These are phyloP conservation scores for Calonectria henricotiae DNA, from an alignment of 2,329 filamentous ascomycete species.

Conservation along the genomic window DNA sequence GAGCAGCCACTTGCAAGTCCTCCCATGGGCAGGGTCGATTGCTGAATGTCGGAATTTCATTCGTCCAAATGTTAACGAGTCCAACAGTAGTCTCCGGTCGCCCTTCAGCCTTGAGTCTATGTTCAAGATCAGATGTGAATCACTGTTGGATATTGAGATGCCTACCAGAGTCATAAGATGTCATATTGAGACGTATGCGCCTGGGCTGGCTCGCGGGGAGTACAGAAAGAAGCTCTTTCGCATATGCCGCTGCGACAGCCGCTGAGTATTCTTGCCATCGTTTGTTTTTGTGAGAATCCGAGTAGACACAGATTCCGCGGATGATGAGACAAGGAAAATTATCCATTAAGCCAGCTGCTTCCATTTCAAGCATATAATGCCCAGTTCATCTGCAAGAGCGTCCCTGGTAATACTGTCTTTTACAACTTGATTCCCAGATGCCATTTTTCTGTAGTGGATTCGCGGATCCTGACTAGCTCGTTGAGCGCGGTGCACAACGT, in stretches of 20 bases:
- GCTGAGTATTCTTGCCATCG: neutral
- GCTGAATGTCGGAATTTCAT: neutral
- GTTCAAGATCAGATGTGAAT: too few species aligned
- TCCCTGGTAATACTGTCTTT: slow-evolving; percentile 53
- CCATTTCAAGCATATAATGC: neutral
- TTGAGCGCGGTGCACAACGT: neutral
- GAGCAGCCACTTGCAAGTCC: slow-evolving; percentile 7
- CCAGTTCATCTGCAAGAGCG: neutral
- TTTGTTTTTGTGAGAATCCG: neutral
- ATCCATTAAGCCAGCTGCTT: neutral
- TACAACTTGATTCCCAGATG: slow-evolving; percentile 57
- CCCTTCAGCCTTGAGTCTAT: too few species aligned
- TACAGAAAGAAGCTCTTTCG: neutral
- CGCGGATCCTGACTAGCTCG: neutral
- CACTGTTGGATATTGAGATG: too few species aligned
- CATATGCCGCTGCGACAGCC: neutral
- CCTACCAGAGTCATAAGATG: too few species aligned
- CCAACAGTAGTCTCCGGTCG: too few species aligned
- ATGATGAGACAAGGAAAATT: neutral
- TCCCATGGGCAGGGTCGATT: neutral
- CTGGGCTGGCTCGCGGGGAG: too few species aligned
- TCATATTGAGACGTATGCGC: too few species aligned
- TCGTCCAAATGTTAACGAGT: neutral
- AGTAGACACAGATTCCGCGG: neutral
- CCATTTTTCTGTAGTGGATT: slow-evolving; percentile 45